A percentile compares a stretch with the other conserved stretches of the same genome.
These are phyloP conservation scores for Penicillium corylophilum DNA, from an alignment of 2,329 filamentous ascomycete species.

Conservation along the genomic window DNA sequence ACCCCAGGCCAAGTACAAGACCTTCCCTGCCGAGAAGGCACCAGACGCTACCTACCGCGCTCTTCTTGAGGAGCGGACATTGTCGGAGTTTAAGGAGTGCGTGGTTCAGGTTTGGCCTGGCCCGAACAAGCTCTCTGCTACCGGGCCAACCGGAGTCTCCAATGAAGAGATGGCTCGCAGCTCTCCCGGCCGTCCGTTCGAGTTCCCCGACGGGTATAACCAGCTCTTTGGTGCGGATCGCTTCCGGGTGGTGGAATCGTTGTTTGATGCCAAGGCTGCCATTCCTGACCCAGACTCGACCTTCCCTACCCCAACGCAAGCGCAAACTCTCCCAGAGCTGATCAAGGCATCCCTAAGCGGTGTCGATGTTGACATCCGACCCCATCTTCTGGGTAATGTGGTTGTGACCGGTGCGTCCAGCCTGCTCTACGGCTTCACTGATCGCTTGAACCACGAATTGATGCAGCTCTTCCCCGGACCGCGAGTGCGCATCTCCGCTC, in stretches of 20 bases:
- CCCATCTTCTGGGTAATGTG: conserved; percentile 80
- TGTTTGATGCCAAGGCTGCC: conserved; percentile 84
- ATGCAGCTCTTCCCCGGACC: conserved; percentile 77
- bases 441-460: conserved; percentile 83
- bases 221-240: conserved; percentile 89
- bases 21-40: conserved; percentile 60
- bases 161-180: conserved; percentile 75
- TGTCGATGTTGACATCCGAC: conserved; percentile 85
- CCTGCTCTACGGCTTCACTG: conserved; percentile 86
- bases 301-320: conserved; percentile 59
- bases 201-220: conserved; percentile 96
- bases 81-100: conserved; percentile 97
- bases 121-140: conserved; percentile 62
- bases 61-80: conserved; percentile 86
- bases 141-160: conserved; percentile 52
- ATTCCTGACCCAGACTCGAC: conserved; percentile 51
- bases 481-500: conserved; percentile 83
- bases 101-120: conserved; percentile 92
- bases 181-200: conserved; percentile 81
- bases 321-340: conserved; percentile 79
- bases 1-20: conserved; percentile 71
- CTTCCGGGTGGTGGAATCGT: conserved; percentile 79
- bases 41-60: conserved; percentile 70
- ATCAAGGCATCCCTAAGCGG: conserved; percentile 73
- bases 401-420: conserved; percentile 88